A percentile compares a stretch with the other conserved stretches of the same genome.
Evolutionary conservation across 495 filamentous ascomycete genomes (phyloP).

Genomic region (Geopyxis carbonaria): DNA sequence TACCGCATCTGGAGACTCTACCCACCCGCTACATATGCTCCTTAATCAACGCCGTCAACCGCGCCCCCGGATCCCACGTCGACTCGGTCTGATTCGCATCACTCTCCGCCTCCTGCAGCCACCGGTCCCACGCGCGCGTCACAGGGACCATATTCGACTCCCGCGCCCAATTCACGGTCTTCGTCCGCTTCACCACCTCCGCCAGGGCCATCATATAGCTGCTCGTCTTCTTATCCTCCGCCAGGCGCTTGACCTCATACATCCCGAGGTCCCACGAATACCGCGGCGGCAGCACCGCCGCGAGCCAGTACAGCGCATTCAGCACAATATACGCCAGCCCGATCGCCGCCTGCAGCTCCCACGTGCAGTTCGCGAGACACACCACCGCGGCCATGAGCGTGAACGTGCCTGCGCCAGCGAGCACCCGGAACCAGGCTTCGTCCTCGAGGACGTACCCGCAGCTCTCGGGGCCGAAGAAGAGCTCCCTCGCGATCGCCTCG

Average conservation of each 20-base stretch:
- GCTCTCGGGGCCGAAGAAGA: slow-evolving; percentile 44
- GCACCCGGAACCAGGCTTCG: slow-evolving; percentile 28
- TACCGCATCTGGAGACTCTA: too few species aligned
- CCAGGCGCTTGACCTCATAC: not conserved
- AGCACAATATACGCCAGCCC: slow-evolving; percentile 39
- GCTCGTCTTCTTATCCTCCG: not conserved
- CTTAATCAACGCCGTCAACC: too few species aligned
- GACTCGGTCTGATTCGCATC: too few species aligned
- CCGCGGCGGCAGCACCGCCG: slow-evolving; percentile 30
- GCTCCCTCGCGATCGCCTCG: slow-evolving; percentile 46
- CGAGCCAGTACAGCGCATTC: slow-evolving; percentile 43
- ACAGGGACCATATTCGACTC: not conserved
- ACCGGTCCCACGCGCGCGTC: not conserved
- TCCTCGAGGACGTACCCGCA: slow-evolving; percentile 35
- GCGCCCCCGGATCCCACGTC: too few species aligned
- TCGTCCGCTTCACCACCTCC: not conserved
- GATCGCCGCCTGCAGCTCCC: slow-evolving; percentile 41
- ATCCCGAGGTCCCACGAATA: slow-evolving; percentile 2
- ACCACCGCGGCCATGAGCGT: slow-evolving; percentile 45
- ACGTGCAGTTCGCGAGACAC: slow-evolving; percentile 43
- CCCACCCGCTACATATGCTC: too few species aligned
- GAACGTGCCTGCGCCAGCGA: slow-evolving; percentile 41
- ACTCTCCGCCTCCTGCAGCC: slow-evolving; percentile 4
- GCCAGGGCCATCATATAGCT: not conserved
- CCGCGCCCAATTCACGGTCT: not conserved